Percentiles rank a stretch among this genome's conserved stretches.
Evolutionary conservation across 2,329 filamentous ascomycete species (phyloP).

Genomic region (Uncinocarpus reesii): DNA sequence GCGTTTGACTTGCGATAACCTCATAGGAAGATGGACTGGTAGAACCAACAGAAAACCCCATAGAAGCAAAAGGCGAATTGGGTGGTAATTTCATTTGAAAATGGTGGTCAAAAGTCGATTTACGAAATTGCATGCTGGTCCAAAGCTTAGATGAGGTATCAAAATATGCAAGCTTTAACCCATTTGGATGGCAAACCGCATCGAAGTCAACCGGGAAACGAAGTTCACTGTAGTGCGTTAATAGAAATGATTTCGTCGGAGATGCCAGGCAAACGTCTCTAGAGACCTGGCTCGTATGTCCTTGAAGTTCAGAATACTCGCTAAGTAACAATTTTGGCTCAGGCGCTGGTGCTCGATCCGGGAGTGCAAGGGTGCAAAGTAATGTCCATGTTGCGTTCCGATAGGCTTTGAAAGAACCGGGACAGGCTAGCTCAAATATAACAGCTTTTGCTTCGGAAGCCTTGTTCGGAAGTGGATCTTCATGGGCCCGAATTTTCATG

Average conservation of each 20-base stretch:
- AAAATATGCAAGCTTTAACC: slow-evolving; percentile 40
- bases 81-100: slow-evolving; percentile 33
- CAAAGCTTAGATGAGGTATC: slow-evolving; percentile 35
- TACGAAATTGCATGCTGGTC: slow-evolving; percentile 24
- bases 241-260: slow-evolving; percentile 37
- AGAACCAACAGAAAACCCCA: slow-evolving; percentile 27
- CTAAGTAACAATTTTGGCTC: slow-evolving; percentile 24
- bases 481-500: slow-evolving; percentile 40
- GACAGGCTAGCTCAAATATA: slow-evolving; percentile 45
- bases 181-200: slow-evolving; percentile 40
- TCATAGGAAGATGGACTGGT: slow-evolving; percentile 43
- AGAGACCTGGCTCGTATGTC: slow-evolving; percentile 16
- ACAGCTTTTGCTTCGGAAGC: slow-evolving; percentile 32
- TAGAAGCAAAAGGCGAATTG: slow-evolving; percentile 28
- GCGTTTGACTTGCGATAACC: slow-evolving; percentile 37
- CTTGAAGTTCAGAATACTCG: slow-evolving; percentile 27
- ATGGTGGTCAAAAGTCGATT: slow-evolving; percentile 39
- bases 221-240: slow-evolving; percentile 41
- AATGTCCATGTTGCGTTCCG: slow-evolving; percentile 46
- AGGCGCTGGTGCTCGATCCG: slow-evolving; percentile 1
- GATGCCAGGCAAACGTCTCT: slow-evolving; percentile 36
- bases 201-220: slow-evolving; percentile 34
- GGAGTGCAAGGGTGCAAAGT: slow-evolving; percentile 30
- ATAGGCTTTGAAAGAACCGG: slow-evolving; percentile 40
- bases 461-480: slow-evolving; percentile 40